phyloP scores from a whole-genome alignment of 768 basidiomycete species.

The Phallus indusiatus region DNA sequence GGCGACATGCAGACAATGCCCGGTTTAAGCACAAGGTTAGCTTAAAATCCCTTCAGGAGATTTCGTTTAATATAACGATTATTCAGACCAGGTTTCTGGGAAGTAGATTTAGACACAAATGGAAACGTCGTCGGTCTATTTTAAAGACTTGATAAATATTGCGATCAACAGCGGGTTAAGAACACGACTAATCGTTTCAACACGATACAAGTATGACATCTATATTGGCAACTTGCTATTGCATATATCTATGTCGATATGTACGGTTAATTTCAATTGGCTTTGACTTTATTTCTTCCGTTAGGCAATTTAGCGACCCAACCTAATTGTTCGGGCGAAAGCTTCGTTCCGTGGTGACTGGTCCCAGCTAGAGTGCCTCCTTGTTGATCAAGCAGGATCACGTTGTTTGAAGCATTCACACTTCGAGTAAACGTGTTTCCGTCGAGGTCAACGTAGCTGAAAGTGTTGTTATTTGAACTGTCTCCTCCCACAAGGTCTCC shows the following conservation, averaged over 20 bases:
- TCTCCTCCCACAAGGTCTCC: constrained; percentile 46
- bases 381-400: constrained; percentile 50
- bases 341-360: no score
- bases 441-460: constrained; percentile 46
- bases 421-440: constrained; percentile 55
- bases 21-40: constrained; percentile 76
- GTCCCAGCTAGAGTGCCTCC: constrained; percentile 37
- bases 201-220: constrained; percentile 3
- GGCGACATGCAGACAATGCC: constrained; percentile 99
- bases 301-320: constrained; percentile 29
- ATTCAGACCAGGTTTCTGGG: constrained; percentile 67
- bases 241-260: background rate
- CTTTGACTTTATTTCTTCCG: constrained; percentile 11
- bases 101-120: constrained; percentile 74
- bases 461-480: constrained; percentile 61
- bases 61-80: background rate
- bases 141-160: constrained; percentile 27
- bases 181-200: constrained; percentile 4
- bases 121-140: constrained; percentile 84
- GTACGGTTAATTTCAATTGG: background rate
- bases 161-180: background rate
- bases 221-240: background rate
- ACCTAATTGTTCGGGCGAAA: background rate
- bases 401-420: constrained; percentile 52
- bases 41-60: constrained; percentile 7